Percentiles rank a stretch among this genome's conserved stretches.
Conservation (phyloP, 345 rosid genomes). For the Salix koriyanagi region DNA sequence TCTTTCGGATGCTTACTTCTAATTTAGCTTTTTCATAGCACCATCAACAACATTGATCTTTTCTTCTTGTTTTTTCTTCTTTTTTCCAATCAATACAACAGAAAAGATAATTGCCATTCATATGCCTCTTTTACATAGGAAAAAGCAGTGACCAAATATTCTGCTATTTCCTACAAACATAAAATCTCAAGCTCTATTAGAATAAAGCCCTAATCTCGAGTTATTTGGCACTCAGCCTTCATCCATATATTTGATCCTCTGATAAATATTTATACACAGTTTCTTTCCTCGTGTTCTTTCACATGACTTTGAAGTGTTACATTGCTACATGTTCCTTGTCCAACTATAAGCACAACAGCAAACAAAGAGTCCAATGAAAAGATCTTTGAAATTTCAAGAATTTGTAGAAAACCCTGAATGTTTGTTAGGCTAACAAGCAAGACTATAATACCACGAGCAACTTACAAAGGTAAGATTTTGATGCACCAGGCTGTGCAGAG, state of each 20-base stretch:
- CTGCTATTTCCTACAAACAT: background rate
- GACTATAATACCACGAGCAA: background rate
- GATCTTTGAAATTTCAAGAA: background rate
- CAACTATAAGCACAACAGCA: background rate
- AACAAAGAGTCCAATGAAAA: background rate
- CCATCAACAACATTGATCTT: background rate
- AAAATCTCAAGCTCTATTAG: background rate
- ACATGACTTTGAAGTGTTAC: background rate
- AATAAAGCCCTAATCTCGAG: background rate
- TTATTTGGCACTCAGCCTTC: background rate
- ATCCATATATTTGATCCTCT: background rate
- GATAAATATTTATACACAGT: background rate
- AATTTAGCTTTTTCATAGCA: background rate
- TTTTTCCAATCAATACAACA: background rate
- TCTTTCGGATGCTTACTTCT: background rate
- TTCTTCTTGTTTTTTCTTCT: background rate
- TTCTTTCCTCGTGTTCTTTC: background rate
- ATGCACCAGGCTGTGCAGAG: background rate
- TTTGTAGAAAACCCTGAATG: background rate
- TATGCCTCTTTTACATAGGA: background rate
- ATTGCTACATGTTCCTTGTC: background rate
- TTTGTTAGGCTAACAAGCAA: background rate
- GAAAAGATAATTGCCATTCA: background rate
- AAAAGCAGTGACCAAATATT: background rate
- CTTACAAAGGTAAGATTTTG: background rate